Conservation (phyloP, 2,329 filamentous ascomycete genomes). For the Talaromyces sp. region DNA sequence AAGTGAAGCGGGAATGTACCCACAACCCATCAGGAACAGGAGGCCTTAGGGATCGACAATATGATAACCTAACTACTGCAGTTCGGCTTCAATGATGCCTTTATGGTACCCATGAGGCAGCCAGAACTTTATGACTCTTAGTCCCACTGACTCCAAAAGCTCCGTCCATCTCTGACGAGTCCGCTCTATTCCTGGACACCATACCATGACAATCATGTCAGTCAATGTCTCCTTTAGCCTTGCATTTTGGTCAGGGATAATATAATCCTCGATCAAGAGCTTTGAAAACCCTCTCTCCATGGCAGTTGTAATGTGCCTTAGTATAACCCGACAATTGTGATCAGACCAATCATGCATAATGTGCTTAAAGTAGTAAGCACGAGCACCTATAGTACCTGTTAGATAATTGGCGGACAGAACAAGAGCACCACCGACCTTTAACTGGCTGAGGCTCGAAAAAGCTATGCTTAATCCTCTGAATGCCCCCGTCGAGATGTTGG, state of each 20-base stretch:
- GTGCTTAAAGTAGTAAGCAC: conserved; percentile 27
- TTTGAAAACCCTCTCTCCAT: conserved; percentile 34
- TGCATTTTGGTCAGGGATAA: conserved; percentile 38
- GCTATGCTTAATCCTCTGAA: conserved; percentile 2
- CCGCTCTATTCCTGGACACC: conserved; percentile 1
- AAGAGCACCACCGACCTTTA: neutral
- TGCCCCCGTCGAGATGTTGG: neutral
- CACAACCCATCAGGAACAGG: neutral
- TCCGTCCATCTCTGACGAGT: conserved; percentile 11
- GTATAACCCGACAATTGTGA: conserved; percentile 21
- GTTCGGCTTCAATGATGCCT: conserved; percentile 11
- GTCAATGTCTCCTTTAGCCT: conserved; percentile 28
- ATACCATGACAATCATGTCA: conserved; percentile 24
- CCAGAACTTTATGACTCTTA: conserved; percentile 29
- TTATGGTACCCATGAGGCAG: conserved; percentile 4
- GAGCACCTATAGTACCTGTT: conserved; percentile 7
- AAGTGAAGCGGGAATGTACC: neutral
- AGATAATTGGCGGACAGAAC: neutral
- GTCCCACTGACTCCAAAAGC: conserved; percentile 24
- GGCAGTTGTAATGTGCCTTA: conserved; percentile 32
- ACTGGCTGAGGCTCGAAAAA: conserved; percentile 12
- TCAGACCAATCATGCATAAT: conserved; percentile 30
- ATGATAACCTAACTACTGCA: neutral
- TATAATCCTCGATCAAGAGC: conserved; percentile 47
- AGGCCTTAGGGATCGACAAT: neutral